phyloP scores from a whole-genome alignment of 2,329 filamentous ascomycete species.

The Colletotrichum kahawae region DNA sequence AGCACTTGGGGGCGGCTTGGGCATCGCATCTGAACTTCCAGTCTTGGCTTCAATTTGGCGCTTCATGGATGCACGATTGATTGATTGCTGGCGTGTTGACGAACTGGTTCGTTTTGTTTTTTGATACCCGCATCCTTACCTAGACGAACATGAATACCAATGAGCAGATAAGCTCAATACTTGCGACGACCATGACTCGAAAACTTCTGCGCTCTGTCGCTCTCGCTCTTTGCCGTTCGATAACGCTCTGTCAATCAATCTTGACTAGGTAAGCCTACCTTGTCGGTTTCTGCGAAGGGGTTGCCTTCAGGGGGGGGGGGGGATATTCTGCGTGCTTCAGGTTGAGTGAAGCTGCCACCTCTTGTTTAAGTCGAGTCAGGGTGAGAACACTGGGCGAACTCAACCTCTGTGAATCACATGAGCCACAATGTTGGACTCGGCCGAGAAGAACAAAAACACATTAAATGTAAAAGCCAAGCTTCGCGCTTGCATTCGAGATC shows the following conservation, averaged over 20 bases:
- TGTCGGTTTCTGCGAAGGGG: neutral
- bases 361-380: neutral
- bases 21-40: neutral
- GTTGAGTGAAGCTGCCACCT: conserved; percentile 4
- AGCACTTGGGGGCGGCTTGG: neutral
- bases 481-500: neutral
- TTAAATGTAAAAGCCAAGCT: conserved; percentile 3
- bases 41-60: neutral
- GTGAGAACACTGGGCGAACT: neutral
- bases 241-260: neutral
- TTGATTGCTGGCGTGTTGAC: neutral
- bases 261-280: neutral
- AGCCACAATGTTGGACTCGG: neutral
- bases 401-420: neutral
- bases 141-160: neutral
- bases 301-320: neutral
- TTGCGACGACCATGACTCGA: neutral
- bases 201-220: neutral
- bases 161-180: neutral
- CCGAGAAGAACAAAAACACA: neutral
- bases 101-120: conserved; percentile 8
- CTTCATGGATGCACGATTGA: neutral
- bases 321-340: neutral
- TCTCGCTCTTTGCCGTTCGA: neutral
- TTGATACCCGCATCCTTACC: neutral